phyloP scores from a whole-genome alignment of 352 stramenopile species.

The Discostella stelligera region DNA sequence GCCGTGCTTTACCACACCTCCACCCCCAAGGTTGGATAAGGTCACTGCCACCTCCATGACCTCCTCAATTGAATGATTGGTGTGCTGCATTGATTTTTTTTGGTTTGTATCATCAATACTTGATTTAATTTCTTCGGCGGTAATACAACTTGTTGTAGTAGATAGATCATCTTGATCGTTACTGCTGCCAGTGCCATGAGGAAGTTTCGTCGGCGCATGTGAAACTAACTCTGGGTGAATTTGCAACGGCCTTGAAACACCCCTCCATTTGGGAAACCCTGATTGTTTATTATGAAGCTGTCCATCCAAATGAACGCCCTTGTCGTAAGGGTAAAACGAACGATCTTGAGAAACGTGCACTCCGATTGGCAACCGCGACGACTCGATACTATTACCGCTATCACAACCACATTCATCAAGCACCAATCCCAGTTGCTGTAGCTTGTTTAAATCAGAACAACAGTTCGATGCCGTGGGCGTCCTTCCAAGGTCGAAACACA shows the following conservation, averaged over 20 bases:
- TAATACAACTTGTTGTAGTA: background rate
- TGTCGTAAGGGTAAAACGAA: background rate
- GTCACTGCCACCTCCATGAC: conserved; percentile 45
- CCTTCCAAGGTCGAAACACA: conserved; percentile 18
- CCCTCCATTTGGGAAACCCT: background rate
- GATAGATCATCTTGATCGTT: background rate
- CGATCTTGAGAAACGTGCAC: conserved; percentile 22
- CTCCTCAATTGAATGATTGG: conserved; percentile 24
- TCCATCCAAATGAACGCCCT: background rate
- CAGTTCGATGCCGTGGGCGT: conserved; percentile 47
- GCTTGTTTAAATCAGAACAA: conserved; percentile 4
- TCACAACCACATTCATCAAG: background rate
- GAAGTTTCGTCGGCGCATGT: conserved; percentile 7
- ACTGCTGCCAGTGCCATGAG: background rate
- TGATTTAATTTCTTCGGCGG: background rate
- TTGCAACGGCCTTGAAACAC: conserved; percentile 8
- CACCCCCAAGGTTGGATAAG: conserved; percentile 31
- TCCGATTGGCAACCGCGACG: conserved; percentile 12
- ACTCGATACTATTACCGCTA: background rate
- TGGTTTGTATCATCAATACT: background rate
- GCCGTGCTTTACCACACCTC: background rate
- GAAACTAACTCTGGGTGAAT: conserved; percentile 33
- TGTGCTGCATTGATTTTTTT: conserved; percentile 18
- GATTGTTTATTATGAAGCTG: background rate
- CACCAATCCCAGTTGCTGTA: conserved; percentile 1